Evolutionary conservation across 129 eudicot genomes (phyloP).

Genomic region (Gnaphalium uliginosum): DNA sequence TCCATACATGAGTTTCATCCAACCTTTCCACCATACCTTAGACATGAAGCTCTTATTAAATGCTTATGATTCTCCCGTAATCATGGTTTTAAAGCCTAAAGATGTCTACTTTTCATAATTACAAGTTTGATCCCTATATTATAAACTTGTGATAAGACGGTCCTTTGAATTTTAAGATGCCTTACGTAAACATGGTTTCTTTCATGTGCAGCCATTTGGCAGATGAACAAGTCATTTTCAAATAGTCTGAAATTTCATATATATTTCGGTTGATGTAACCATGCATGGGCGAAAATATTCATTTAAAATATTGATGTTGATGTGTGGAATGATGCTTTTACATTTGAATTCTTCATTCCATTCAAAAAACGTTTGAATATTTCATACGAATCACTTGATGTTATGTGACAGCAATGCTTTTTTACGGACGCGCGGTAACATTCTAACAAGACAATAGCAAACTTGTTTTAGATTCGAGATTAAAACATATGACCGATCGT

Average conservation of each 20-base stretch:
- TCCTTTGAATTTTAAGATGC: constrained; percentile 3
- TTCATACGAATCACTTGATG: neutral
- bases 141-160: neutral
- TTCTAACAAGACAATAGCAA: constrained; percentile 13
- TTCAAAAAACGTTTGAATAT: neutral
- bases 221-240: constrained; percentile 25
- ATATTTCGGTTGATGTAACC: constrained; percentile 12
- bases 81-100: constrained; percentile 34
- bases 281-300: neutral
- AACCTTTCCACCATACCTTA: constrained; percentile 34
- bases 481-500: neutral
- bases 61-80: constrained; percentile 33
- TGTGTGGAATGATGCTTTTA: constrained; percentile 15
- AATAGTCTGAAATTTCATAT: neutral
- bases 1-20: constrained; percentile 38
- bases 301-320: constrained; percentile 11
- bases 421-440: neutral
- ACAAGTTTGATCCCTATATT: constrained; percentile 26
- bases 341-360: neutral
- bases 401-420: neutral
- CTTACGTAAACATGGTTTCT: neutral
- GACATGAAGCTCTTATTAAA: constrained; percentile 36
- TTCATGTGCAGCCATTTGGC: constrained; percentile 36
- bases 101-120: constrained; percentile 23
- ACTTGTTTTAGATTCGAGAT: neutral